Evolutionary conservation across 23 red algal genomes (phyloP), one percentile per base, ranked within the genome.

Genomic region (Agarophyton chilense): DNA sequence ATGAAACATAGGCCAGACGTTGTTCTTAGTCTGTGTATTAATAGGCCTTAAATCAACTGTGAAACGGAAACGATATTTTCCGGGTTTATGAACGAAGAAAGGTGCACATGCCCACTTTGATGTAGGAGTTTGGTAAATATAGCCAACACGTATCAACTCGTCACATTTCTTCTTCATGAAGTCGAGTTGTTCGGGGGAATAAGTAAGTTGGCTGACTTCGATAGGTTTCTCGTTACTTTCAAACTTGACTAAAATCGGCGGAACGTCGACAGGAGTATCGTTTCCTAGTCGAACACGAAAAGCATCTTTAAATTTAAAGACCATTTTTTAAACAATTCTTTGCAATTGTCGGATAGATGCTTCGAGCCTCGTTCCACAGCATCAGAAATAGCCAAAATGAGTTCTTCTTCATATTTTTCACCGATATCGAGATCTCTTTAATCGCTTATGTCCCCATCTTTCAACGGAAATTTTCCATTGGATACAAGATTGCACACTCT

Each of bases 101-200:
- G 84, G 65, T 32, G 84, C 42, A 34, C 36, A 73, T 39, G 70
- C 84, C 84, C 84, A 89, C 31, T 57, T 75, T 38, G 67, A 65
- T 21, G 84, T 2, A 21, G 66, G 66, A 13, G 76, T 89, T 33
- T 31, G 11, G 58, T 66, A 63, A 26, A 89, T 46, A 19, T 65
- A 42, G n/a, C 67, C 67, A 32, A 55, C 68, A 2, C 3, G 53
- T 77, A 77, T 40, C 47, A 78, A 45, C n/a, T 77, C 36, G 18
- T 43, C 8, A 12, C 76, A 35, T 11, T 65, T 89, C 47, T 39
- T 53, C 22, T 12, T 16, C 32, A 89, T 57, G 49, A 77, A 89
- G 13, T 5, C 68, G 18, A 9, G 9, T 36, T 89, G 84, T 42
- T 36, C 19, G n/a, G 49, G 40, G 19, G 84, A 0, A 50, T 89